Evolutionary conservation across 2,329 filamentous ascomycete genomes (phyloP), one percentile per base, ranked within the genome.

Genomic region (Akanthomyces lecanii): DNA sequence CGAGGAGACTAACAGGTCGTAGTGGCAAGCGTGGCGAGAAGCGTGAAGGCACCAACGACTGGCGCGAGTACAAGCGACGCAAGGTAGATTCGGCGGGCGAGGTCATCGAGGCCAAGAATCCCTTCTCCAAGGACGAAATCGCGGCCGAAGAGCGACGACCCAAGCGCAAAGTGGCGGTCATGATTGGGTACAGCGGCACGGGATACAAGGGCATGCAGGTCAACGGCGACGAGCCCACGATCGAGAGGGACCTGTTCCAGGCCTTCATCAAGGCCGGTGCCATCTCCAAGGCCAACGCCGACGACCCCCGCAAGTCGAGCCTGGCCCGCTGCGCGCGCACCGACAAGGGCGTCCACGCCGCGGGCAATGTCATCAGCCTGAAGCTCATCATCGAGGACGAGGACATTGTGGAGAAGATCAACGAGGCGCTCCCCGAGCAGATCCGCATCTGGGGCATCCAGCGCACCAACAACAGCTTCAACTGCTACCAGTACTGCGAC

Each of bases 171-270:
- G 94, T 97, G 56, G 95, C 94, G 47, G 92, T 99, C 38, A 80
- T 98, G 81, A 88, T 99, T 69, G 95, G 95, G 18, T 99, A 99
- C 76, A 92, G 93, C 6, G 95, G 95, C 56, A 97, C 92, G 11
- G 95, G 95, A 18, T 99, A 99, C 81, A 93, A 92, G 78, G 95
- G 95, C 71, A 96, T 99, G 88, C 95, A 99, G 78, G 90, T 99
- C 73, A 88, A 89, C 74, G 82, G 82, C 69, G 78, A 87, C 67
- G 88, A 97, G 72, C 93, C 92, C 78, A 99, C 94, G 0, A 98
- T 99, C 67, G 95, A 99, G 78, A 91, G 94, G 50, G 95, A 99
- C 70, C 81, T 99, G 3, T 99, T 99, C 78, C 85, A 87, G 38
- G 95, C 95, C 3, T 94, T 99, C 69, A 89, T 99, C 66, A 86